Evolutionary conservation across 257 asterid species (phyloP).

Genomic region (Cordia subcordata): DNA sequence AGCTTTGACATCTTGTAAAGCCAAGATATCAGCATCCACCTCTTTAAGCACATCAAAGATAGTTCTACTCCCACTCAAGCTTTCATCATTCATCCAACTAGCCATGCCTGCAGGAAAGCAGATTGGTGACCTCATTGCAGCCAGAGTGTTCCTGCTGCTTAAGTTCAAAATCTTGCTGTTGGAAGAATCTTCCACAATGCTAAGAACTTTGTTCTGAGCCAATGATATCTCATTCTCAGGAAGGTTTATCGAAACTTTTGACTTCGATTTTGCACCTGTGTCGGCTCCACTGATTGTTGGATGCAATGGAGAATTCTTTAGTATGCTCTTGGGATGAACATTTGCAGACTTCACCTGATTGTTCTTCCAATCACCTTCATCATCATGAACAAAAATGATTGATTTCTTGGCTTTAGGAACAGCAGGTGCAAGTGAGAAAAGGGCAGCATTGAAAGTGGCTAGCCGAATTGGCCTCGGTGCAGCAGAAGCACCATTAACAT

Average conservation of each 20-base stretch:
- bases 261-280: conserved; percentile 29
- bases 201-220: conserved; percentile 43
- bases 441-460: conserved; percentile 83
- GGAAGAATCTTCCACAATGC: conserved; percentile 28
- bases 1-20: conserved; percentile 94
- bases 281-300: conserved; percentile 18
- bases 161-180: conserved; percentile 19
- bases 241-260: conserved; percentile 68
- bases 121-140: conserved; percentile 76
- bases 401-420: conserved; percentile 47
- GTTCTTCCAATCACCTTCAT: conserved; percentile 16
- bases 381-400: conserved; percentile 26
- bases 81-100: conserved; percentile 41
- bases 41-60: conserved; percentile 68
- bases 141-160: conserved; percentile 21
- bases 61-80: conserved; percentile 39
- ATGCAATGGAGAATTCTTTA: conserved; percentile 64
- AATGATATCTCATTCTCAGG: conserved; percentile 80
- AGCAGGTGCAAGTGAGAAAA: conserved; percentile 92
- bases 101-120: conserved; percentile 50
- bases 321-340: conserved; percentile 58
- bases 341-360: conserved; percentile 10
- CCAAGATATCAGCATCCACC: conserved; percentile 76
- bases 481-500: not conserved
- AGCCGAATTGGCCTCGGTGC: conserved; percentile 49